Percentiles rank a stretch among this genome's conserved stretches.
Evolutionary conservation across 331 rosid genomes (phyloP).

Genomic region (Cydonia oblonga): DNA sequence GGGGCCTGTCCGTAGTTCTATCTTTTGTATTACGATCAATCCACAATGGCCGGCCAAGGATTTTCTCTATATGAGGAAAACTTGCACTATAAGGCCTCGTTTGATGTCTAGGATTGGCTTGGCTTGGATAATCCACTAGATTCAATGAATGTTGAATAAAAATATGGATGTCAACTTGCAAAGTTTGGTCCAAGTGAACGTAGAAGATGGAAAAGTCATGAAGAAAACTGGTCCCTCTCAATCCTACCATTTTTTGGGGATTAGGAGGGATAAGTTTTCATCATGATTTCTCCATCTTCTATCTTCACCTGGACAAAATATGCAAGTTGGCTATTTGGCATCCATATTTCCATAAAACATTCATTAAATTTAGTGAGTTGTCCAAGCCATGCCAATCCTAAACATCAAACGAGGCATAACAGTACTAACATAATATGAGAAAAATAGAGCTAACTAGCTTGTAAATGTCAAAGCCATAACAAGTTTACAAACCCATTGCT

Average conservation of each 20-base stretch:
- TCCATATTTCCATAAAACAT: background rate
- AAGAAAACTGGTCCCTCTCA: background rate
- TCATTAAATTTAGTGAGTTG: background rate
- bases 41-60: background rate
- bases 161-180: background rate
- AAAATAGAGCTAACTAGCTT: background rate
- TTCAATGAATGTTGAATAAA: background rate
- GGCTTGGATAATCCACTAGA: background rate
- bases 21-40: background rate
- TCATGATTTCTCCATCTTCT: background rate
- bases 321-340: background rate
- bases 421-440: background rate
- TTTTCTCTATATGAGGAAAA: background rate
- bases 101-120: background rate
- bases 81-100: background rate
- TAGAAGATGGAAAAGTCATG: background rate
- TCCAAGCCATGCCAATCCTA: background rate
- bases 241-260: background rate
- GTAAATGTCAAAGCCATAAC: background rate
- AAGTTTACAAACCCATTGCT: background rate
- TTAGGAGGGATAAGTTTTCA: background rate
- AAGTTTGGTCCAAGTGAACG: background rate
- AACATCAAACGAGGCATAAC: background rate
- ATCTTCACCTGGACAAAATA: background rate
- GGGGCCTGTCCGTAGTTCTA: background rate